phyloP scores from a whole-genome alignment of 352 stramenopile species.

The Pythium periplocum region DNA sequence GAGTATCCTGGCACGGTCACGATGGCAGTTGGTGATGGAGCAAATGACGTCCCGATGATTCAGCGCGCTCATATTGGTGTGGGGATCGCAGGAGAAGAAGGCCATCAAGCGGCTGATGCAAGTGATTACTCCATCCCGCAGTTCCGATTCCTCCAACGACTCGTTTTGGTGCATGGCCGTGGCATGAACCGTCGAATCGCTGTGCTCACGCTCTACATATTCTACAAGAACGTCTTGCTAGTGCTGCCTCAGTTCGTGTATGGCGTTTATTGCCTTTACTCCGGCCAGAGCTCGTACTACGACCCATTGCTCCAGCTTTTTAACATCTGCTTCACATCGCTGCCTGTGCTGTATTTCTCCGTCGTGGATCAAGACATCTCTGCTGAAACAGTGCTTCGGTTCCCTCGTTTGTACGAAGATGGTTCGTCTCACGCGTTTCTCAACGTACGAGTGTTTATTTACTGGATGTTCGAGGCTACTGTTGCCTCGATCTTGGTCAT shows the following conservation, averaged over 20 bases:
- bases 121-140: slow-evolving; percentile 92
- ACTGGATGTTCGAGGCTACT: slow-evolving; percentile 57
- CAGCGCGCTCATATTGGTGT: slow-evolving; percentile 90
- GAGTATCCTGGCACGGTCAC: slow-evolving; percentile 63
- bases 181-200: slow-evolving; percentile 90
- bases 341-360: slow-evolving; percentile 62
- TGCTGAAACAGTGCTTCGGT: slow-evolving; percentile 27
- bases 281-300: slow-evolving; percentile 79
- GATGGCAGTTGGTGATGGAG: slow-evolving; percentile 92
- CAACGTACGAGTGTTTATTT: slow-evolving; percentile 35
- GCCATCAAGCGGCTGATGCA: slow-evolving; percentile 90
- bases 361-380: slow-evolving; percentile 77
- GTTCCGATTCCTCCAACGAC: slow-evolving; percentile 88
- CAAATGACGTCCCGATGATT: slow-evolving; percentile 96
- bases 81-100: slow-evolving; percentile 90
- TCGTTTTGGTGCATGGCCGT: slow-evolving; percentile 89
- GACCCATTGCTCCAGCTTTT: slow-evolving; percentile 75
- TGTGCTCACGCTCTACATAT: slow-evolving; percentile 89
- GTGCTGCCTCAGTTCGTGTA: slow-evolving; percentile 72
- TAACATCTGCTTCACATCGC: slow-evolving; percentile 68
- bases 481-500: slow-evolving; percentile 46
- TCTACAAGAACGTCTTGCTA: slow-evolving; percentile 92
- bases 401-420: slow-evolving; percentile 53
- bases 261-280: slow-evolving; percentile 66
- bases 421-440: slow-evolving; percentile 43